Evolutionary conservation across 306 rosid genomes (phyloP).

Genomic region (barrel medic (Medicago truncatula)): DNA sequence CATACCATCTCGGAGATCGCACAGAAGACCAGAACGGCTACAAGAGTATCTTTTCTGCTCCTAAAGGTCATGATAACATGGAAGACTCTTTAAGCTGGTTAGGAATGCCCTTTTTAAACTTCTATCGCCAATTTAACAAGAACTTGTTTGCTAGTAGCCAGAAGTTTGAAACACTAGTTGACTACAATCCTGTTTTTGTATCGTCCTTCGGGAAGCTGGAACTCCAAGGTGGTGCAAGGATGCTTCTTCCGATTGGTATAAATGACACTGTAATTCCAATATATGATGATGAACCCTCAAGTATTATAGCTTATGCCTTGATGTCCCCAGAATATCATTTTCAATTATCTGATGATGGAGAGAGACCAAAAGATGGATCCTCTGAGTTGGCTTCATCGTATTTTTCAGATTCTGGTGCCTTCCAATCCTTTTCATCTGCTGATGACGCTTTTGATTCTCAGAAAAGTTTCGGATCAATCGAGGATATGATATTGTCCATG

Average conservation of each 20-base stretch:
- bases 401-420: conserved; percentile 58
- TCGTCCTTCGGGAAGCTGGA: conserved; percentile 74
- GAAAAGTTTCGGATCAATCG: conserved; percentile 66
- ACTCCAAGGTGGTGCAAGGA: conserved; percentile 77
- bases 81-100: conserved; percentile 77
- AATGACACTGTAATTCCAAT: conserved; percentile 85
- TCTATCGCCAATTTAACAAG: conserved; percentile 70
- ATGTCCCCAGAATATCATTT: conserved; percentile 61
- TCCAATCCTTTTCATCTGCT: conserved; percentile 56
- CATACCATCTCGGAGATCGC: conserved; percentile 50
- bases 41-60: conserved; percentile 47
- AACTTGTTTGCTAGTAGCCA: conserved; percentile 58
- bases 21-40: conserved; percentile 57
- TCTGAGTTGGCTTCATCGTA: conserved; percentile 48
- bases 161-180: conserved; percentile 63
- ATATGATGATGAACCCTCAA: conserved; percentile 92
- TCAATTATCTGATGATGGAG: conserved; percentile 67
- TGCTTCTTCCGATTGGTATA: conserved; percentile 75
- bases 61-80: conserved; percentile 57
- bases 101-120: conserved; percentile 72
- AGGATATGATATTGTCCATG: conserved; percentile 60
- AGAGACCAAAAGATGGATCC: conserved; percentile 57
- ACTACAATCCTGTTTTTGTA: conserved; percentile 67
- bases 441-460: conserved; percentile 68
- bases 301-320: conserved; percentile 84